These are phyloP conservation scores for Diaporthe capsici DNA, from an alignment of 2,329 filamentous ascomycete genomes.

Conservation along the genomic window DNA sequence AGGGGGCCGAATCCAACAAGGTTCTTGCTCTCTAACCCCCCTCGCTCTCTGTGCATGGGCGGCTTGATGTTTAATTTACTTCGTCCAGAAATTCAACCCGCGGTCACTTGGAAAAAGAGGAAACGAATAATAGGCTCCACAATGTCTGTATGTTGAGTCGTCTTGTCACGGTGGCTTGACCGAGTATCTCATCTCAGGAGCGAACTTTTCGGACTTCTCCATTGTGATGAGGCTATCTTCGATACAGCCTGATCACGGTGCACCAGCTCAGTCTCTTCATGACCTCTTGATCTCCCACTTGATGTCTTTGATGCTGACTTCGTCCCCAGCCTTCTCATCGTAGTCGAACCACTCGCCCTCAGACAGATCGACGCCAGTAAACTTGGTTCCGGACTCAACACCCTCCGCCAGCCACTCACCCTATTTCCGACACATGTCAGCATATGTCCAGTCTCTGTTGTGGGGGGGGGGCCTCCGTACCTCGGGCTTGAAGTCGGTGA, in stretches of 20 bases:
- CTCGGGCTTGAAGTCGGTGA: conserved; percentile 90
- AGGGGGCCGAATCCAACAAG: neutral
- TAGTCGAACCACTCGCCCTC: conserved; percentile 99
- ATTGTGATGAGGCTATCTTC: neutral
- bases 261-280: conserved; percentile 55
- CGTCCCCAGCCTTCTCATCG: conserved; percentile 91
- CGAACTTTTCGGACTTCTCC: neutral
- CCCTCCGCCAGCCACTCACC: conserved; percentile 93
- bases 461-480: conserved; percentile 60
- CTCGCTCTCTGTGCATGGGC: neutral
- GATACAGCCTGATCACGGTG: neutral
- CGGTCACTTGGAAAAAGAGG: neutral
- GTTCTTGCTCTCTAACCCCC: neutral
- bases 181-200: too few relatives aligned
- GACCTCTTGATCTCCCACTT: conserved; percentile 87
- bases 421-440: conserved; percentile 56
- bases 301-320: conserved; percentile 92
- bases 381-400: conserved; percentile 83
- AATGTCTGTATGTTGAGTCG: neutral
- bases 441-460: conserved; percentile 35
- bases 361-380: conserved; percentile 82
- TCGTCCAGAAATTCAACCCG: neutral
- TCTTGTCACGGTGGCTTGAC: neutral
- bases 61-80: neutral
- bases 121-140: neutral